A percentile compares a stretch with the other conserved stretches of the same genome.
Conservation (phyloP, 768 basidiomycete species). For the Hysterangium stoloniferum region DNA sequence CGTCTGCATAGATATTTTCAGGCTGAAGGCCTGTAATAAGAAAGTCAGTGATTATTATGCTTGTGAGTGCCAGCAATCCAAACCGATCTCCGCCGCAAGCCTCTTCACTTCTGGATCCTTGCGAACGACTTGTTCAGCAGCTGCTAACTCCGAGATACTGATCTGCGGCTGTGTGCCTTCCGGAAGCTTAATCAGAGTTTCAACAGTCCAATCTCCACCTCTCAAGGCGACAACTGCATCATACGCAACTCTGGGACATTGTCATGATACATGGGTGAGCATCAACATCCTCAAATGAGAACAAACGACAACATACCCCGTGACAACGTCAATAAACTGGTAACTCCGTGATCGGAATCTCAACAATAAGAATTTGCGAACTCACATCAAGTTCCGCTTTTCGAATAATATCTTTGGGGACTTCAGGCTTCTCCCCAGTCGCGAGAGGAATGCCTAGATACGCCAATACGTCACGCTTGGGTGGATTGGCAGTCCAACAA, state of each 20-base stretch:
- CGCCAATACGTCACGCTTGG: constrained; percentile 71
- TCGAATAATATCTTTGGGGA: constrained; percentile 42
- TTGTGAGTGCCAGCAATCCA: constrained; percentile 1
- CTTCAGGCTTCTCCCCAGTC: constrained; percentile 49
- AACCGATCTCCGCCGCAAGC: constrained; percentile 73
- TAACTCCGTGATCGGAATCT: neutral
- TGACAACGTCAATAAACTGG: constrained; percentile 72
- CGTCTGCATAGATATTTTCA: constrained; percentile 70
- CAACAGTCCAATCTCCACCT: constrained; percentile 51
- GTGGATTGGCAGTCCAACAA: constrained; percentile 57
- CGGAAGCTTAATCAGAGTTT: constrained; percentile 48
- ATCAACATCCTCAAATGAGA: constrained; percentile 24
- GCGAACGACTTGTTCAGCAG: constrained; percentile 64
- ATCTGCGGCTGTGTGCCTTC: constrained; percentile 75
- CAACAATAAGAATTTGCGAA: constrained; percentile 12
- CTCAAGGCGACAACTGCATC: constrained; percentile 50
- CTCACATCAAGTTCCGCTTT: constrained; percentile 75
- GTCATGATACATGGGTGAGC: too few species aligned
- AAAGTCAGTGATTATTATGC: neutral
- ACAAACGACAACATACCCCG: constrained; percentile 39
- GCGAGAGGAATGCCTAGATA: constrained; percentile 64
- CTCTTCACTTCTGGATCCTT: constrained; percentile 57
- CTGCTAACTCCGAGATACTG: constrained; percentile 71
- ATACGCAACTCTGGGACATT: constrained; percentile 36
- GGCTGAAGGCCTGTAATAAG: constrained; percentile 48